These are phyloP conservation scores for Boletellus deceptivus DNA, from an alignment of 1,284 basidiomycete genomes.

Conservation along the genomic window DNA sequence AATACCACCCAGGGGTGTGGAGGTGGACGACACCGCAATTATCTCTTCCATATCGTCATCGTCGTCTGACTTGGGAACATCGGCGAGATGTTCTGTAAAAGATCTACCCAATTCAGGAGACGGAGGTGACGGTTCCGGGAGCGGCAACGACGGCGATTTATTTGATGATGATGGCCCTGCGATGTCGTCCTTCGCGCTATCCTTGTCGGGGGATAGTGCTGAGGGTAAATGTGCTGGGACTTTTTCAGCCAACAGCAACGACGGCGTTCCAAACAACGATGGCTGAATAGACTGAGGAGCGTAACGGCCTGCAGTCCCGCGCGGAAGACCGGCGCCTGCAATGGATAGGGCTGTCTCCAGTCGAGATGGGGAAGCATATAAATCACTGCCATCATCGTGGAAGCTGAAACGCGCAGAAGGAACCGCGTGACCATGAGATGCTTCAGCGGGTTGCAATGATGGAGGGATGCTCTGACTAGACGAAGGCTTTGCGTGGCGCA, in stretches of 20 bases:
- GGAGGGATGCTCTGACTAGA: conserved; percentile 3
- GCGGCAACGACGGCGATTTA: conserved; percentile 3
- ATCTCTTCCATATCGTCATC: conserved; percentile 35
- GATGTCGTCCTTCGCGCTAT: neutral
- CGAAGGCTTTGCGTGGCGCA: neutral
- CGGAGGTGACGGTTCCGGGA: neutral
- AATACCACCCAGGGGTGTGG: neutral
- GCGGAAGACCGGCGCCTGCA: conserved; percentile 50
- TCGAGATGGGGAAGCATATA: conserved; percentile 50
- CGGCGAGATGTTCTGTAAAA: conserved; percentile 1
- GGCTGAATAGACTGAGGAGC: conserved; percentile 8
- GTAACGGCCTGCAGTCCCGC: conserved; percentile 20
- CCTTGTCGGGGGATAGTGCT: neutral
- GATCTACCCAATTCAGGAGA: conserved; percentile 1
- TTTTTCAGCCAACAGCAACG: conserved; percentile 27
- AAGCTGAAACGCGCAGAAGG: conserved; percentile 14
- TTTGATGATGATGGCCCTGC: conserved; percentile 1
- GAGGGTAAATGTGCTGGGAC: neutral
- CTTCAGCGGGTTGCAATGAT: conserved; percentile 5
- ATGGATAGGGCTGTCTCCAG: conserved; percentile 65
- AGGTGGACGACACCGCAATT: conserved; percentile 1
- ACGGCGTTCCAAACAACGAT: conserved; percentile 39
- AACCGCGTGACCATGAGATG: conserved; percentile 1
- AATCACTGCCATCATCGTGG: conserved; percentile 33
- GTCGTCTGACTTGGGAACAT: conserved; percentile 12